These are phyloP conservation scores for Myochromella boudieri DNA, from an alignment of 768 basidiomycete species.

Conservation along the genomic window DNA sequence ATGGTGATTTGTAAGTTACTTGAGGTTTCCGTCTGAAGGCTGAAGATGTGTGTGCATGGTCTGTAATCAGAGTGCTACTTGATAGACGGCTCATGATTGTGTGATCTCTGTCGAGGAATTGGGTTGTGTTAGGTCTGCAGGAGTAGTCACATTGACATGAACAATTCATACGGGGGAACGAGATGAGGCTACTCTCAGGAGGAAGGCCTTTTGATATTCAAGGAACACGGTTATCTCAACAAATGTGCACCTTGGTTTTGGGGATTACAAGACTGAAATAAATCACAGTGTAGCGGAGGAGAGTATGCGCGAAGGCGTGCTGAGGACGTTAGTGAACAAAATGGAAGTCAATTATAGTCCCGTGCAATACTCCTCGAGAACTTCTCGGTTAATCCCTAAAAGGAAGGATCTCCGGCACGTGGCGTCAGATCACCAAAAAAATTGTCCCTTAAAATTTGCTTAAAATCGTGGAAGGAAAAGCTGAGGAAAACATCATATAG, in stretches of 20 bases:
- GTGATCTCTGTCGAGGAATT: background rate
- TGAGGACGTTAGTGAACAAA: conserved; percentile 10
- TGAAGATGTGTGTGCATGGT: conserved; percentile 16
- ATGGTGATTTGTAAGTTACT: conserved; percentile 59
- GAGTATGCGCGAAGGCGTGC: background rate
- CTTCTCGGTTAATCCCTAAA: conserved; percentile 13
- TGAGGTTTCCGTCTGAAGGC: conserved; percentile 55
- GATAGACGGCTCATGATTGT: background rate
- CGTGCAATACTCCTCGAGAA: background rate
- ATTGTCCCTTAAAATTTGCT: background rate
- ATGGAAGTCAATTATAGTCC: conserved; percentile 5
- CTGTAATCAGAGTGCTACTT: background rate
- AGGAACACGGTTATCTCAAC: too few relatives aligned
- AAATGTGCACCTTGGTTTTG: too few relatives aligned
- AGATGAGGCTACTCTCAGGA: too few relatives aligned
- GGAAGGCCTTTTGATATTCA: too few relatives aligned
- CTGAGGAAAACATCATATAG: background rate
- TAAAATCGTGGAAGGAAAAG: background rate
- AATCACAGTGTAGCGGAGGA: too few relatives aligned
- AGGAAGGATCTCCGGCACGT: conserved; percentile 15
- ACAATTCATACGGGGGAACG: too few relatives aligned
- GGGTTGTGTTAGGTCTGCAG: too few relatives aligned
- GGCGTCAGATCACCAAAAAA: conserved; percentile 5
- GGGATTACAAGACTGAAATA: too few relatives aligned
- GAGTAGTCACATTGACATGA: too few relatives aligned